A percentile compares a stretch with the other conserved stretches of the same genome.
Evolutionary conservation across 2,329 filamentous ascomycete species (phyloP).

Genomic region (Diaporthe sp.): DNA sequence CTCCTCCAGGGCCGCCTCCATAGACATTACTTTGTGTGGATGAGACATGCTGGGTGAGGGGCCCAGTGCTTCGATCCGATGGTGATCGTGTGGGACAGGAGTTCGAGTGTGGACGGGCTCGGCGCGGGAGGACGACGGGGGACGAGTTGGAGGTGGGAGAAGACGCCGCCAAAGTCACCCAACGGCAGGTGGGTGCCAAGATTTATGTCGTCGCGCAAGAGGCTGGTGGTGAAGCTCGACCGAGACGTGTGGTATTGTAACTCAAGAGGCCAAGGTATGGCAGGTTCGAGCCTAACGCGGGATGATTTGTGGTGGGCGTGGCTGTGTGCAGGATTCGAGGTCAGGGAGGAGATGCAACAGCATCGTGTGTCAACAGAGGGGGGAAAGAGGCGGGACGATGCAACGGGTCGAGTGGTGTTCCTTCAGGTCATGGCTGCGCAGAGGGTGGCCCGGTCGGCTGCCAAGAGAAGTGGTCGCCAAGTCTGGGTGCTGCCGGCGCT

Average conservation of each 20-base stretch:
- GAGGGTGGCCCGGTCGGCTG: slow-evolving; percentile 26
- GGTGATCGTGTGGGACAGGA: slow-evolving; percentile 6
- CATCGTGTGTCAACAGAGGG: slow-evolving; percentile 45
- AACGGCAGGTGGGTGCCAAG: slow-evolving; percentile 6
- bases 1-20: slow-evolving; percentile 83
- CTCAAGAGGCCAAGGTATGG: not conserved
- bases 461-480: slow-evolving; percentile 34
- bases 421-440: slow-evolving; percentile 45
- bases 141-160: not conserved
- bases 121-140: slow-evolving; percentile 11
- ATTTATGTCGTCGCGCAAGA: slow-evolving; percentile 8
- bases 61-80: not conserved
- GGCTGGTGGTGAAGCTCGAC: not conserved
- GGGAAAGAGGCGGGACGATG: not conserved
- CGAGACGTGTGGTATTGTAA: slow-evolving; percentile 8
- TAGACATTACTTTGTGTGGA: slow-evolving; percentile 72
- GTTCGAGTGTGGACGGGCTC: slow-evolving; percentile 22
- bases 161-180: not conserved
- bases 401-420: slow-evolving; percentile 17
- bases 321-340: slow-evolving; percentile 44
- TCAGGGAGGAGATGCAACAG: slow-evolving; percentile 44
- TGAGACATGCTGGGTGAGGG: slow-evolving; percentile 13
- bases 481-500: slow-evolving; percentile 9
- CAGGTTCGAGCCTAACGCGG: slow-evolving; percentile 45
- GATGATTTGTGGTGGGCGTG: slow-evolving; percentile 46